Base-by-base conservation (phyloP, 1,284 basidiomycete genomes). In the Heterobasidion annosum region DNA sequence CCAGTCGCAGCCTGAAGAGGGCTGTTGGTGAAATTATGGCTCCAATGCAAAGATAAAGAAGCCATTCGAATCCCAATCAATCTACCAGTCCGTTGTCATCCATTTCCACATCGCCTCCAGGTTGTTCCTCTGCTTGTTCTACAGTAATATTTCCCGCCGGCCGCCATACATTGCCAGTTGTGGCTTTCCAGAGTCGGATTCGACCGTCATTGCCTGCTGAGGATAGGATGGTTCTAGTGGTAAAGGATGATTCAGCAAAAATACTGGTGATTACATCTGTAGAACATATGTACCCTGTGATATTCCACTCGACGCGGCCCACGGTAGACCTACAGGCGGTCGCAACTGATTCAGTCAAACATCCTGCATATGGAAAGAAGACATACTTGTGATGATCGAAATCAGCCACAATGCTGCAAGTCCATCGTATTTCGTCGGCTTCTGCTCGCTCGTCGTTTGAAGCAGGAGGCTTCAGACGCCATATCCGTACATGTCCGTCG, bases 161-260 rank as follows among this genome's bases (percentile, higher is more conserved):
- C 58, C 85, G 72, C 88, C 88, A 91, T 13, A 88, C 82, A 53
- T 76, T 85, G 8, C 83, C 84, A 13, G 77, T 77, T 0, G 83
- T 85, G 13, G 87, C 86, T 68, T 96, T 96, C 89, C 93, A 97
- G 40, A 97, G 69, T 18, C 92, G 77, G 34, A 97, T 81, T 13
- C 87, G 80, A 0, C 93, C 94, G 58, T 97, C 94, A 59, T 94
- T 93, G 4, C 92, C 92, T 1, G 88, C 84, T 0, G 91, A 93
- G 1, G 91, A 91, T 13, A 98, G 74, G 2, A 95, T 81, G 9
- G 93, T 96, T 2, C 93, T 94, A 48, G 52, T 34, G 19, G 25
- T 59, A 7, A 51, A 46, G 2, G 47, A n/a, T 4, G 32, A 15
- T 34, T n/a, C 19, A 34, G 25, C 15, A 35, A 48, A 34, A 10